These are phyloP conservation scores for Scheffersomyces lignicola DNA, from an alignment of 1,139 yeast species.

Conservation along the genomic window DNA sequence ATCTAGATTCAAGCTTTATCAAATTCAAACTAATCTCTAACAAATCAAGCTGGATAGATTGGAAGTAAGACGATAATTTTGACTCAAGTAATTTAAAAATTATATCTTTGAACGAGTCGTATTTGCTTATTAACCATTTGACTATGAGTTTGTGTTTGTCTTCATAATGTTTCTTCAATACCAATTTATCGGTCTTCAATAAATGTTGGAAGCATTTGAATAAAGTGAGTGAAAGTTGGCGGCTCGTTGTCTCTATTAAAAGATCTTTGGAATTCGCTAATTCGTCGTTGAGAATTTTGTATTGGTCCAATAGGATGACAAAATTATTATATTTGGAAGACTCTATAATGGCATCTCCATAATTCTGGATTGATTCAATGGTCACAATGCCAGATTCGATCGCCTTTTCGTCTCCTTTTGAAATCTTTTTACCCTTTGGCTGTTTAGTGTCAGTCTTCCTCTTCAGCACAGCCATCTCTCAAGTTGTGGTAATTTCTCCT, in stretches of 20 bases:
- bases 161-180: conserved; percentile 44
- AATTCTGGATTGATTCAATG: conserved; percentile 29
- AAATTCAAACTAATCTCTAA: conserved; percentile 65
- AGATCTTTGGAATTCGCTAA: conserved; percentile 21
- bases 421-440: conserved; percentile 11
- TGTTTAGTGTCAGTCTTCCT: conserved; percentile 15
- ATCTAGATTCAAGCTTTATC: conserved; percentile 57
- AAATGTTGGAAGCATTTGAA: conserved; percentile 59
- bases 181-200: conserved; percentile 49
- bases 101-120: conserved; percentile 51
- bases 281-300: conserved; percentile 24
- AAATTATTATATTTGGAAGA: conserved; percentile 52
- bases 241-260: conserved; percentile 32
- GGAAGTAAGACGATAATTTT: conserved; percentile 28
- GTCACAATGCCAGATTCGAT: conserved; percentile 13
- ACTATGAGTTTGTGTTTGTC: conserved; percentile 49
- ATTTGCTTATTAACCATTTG: conserved; percentile 66
- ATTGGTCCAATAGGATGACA: conserved; percentile 42
- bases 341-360: conserved; percentile 29
- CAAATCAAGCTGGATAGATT: conserved; percentile 58
- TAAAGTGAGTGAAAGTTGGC: conserved; percentile 54
- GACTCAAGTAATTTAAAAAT: conserved; percentile 42
- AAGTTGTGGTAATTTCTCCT: neutral
- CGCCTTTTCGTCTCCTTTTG: conserved; percentile 4
- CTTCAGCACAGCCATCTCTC: conserved; percentile 13